phyloP scores from a whole-genome alignment of 2,329 filamentous ascomycete species.

The Colletotrichum neosansevieriae region DNA sequence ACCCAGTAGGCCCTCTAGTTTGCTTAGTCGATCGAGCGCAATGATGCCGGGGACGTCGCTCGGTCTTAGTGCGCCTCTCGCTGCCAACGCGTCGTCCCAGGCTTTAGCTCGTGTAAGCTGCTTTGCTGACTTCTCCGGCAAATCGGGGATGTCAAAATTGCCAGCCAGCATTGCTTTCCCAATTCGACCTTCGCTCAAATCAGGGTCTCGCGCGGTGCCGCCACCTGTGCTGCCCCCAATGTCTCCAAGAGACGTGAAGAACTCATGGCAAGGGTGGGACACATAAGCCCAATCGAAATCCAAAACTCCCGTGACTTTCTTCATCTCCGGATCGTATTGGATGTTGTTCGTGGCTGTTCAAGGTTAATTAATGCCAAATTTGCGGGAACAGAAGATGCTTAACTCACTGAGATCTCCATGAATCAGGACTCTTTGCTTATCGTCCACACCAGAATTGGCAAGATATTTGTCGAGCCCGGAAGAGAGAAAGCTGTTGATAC shows the following conservation, averaged over 20 bases:
- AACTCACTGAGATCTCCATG: conserved; percentile 47
- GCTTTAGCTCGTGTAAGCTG: not conserved
- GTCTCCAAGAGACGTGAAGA: conserved; percentile 43
- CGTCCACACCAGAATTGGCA: conserved; percentile 34
- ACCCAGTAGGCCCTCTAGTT: conserved; percentile 6
- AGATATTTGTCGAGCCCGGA: conserved; percentile 35
- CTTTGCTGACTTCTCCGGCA: not conserved
- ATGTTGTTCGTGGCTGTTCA: conserved; percentile 45
- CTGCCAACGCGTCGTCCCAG: conserved; percentile 10
- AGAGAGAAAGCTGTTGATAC: conserved; percentile 41
- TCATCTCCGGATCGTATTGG: conserved; percentile 42
- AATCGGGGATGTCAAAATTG: not conserved
- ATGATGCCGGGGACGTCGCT: not conserved
- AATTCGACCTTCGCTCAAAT: conserved; percentile 39
- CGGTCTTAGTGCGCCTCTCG: not conserved
- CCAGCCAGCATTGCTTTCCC: conserved; percentile 21
- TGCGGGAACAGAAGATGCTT: not conserved
- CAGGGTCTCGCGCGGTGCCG: conserved; percentile 14
- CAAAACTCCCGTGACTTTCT: conserved; percentile 44
- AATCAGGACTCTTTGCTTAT: conserved; percentile 36
- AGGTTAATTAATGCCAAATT: not conserved
- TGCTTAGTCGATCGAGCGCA: conserved; percentile 11
- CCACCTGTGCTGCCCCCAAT: conserved; percentile 22
- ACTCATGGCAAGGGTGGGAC: conserved; percentile 45
- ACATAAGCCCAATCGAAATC: conserved; percentile 47